A percentile compares a stretch with the other conserved stretches of the same genome.
These are phyloP conservation scores for Pseudocercospora eumusae DNA, from an alignment of 2,329 filamentous ascomycete species.

Conservation along the genomic window DNA sequence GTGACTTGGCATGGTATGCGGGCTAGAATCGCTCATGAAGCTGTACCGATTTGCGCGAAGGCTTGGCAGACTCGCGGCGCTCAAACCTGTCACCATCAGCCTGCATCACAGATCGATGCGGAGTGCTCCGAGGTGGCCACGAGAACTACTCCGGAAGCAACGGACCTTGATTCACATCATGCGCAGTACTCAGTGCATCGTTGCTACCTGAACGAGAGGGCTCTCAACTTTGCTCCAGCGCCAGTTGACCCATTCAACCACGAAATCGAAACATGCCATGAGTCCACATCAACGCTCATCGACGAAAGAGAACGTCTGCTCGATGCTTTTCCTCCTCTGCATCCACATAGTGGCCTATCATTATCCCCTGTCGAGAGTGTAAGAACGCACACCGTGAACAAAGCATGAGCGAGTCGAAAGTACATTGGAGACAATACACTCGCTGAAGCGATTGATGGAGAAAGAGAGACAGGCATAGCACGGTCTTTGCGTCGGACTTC, in stretches of 20 bases:
- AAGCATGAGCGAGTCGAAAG: neutral
- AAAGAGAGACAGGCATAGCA: neutral
- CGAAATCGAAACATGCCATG: neutral
- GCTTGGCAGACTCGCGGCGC: neutral
- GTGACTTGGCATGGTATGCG: neutral
- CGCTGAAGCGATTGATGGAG: neutral
- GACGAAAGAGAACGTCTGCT: neutral
- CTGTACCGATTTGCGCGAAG: neutral
- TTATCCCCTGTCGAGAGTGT: neutral
- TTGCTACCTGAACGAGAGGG: neutral
- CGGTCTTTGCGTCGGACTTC: neutral
- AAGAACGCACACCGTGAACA: neutral
- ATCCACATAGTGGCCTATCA: too few relatives aligned
- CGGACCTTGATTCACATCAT: neutral
- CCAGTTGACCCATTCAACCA: neutral
- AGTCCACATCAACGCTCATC: neutral
- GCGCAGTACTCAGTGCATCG: neutral
- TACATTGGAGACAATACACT: neutral
- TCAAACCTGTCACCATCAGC: neutral
- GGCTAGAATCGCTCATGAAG: neutral
- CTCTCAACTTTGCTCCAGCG: neutral
- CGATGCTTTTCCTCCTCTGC: neutral
- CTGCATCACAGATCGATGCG: neutral
- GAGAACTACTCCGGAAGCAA: neutral
- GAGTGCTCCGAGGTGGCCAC: neutral